Evolutionary conservation across 2,329 filamentous ascomycete genomes (phyloP).

Genomic region (Scedosporium aurantiacum): DNA sequence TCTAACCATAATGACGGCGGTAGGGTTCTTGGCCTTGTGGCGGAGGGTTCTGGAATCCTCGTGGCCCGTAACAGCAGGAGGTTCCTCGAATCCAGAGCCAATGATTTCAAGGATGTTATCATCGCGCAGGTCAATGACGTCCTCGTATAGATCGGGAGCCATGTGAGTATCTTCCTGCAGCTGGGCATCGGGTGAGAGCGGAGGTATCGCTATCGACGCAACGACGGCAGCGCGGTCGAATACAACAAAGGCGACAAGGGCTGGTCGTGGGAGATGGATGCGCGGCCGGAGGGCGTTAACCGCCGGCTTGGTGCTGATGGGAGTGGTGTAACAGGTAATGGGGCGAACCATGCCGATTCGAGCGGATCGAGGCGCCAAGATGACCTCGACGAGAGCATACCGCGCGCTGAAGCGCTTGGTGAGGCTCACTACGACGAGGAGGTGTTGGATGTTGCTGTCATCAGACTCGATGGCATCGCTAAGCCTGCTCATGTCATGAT

Average conservation of each 20-base stretch:
- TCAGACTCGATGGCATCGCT: constrained; percentile 38
- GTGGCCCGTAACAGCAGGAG: constrained; percentile 20
- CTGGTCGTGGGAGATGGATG: constrained; percentile 67
- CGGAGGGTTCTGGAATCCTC: constrained; percentile 41
- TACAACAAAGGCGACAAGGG: constrained; percentile 69
- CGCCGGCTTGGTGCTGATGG: constrained; percentile 28
- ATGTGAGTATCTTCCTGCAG: constrained; percentile 56
- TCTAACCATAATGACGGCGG: constrained; percentile 50
- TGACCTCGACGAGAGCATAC: constrained; percentile 67
- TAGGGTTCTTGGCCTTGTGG: constrained; percentile 47
- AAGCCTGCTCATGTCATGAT: constrained; percentile 38
- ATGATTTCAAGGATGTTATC: constrained; percentile 53
- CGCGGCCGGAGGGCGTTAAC: constrained; percentile 38
- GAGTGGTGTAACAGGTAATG: constrained; percentile 52
- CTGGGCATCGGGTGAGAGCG: constrained; percentile 66
- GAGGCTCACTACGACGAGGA: constrained; percentile 52
- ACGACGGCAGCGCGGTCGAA: constrained; percentile 71
- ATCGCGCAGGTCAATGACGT: constrained; percentile 69
- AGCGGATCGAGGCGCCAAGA: constrained; percentile 41
- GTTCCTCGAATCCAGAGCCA: constrained; percentile 53
- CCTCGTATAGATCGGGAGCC: constrained; percentile 63
- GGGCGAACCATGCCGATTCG: constrained; percentile 57
- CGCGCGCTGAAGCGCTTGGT: constrained; percentile 40
- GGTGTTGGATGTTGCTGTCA: constrained; percentile 41
- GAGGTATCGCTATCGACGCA: constrained; percentile 56